Conservation (phyloP, 805 yeast genomes). For the Candida khao-thaluensis region DNA sequence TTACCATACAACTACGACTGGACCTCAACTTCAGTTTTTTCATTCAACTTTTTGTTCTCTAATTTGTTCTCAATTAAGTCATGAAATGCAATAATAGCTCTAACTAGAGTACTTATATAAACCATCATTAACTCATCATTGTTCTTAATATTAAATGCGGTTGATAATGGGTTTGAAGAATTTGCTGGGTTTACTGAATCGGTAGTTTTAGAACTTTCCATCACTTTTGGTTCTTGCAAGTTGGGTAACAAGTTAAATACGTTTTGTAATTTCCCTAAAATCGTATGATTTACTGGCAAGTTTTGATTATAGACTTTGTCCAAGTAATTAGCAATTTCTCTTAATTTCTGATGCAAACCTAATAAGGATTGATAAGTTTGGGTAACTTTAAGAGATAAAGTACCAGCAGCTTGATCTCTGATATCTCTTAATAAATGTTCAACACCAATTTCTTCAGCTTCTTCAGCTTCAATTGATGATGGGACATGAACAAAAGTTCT, state of each 20-base stretch:
- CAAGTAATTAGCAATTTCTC: conserved; percentile 75
- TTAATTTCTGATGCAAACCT: conserved; percentile 77
- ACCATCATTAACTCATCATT: conserved; percentile 95
- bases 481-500: conserved; percentile 93
- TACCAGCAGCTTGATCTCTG: conserved; percentile 95
- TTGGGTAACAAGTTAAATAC: conserved; percentile 92
- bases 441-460: conserved; percentile 98
- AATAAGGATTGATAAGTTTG: conserved; percentile 84
- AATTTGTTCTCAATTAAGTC: conserved; percentile 95
- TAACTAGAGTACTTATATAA: conserved; percentile 82
- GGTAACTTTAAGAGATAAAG: conserved; percentile 80
- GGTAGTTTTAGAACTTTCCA: conserved; percentile 13
- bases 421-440: conserved; percentile 93
- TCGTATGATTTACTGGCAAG: conserved; percentile 85
- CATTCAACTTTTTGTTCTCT: conserved; percentile 31
- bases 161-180: conserved; percentile 55
- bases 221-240: conserved; percentile 36
- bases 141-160: conserved; percentile 87
- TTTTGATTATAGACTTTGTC: conserved; percentile 67
- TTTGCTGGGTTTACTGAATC: conserved; percentile 16
- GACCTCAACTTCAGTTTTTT: conserved; percentile 5
- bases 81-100: conserved; percentile 95
- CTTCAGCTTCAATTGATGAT: conserved; percentile 92
- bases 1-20: too few relatives aligned
- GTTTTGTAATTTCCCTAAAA: conserved; percentile 90